A percentile compares a stretch with the other conserved stretches of the same genome.
Conservation (phyloP, 108 stramenopile species). For the Cylindrotheca fusiformis region DNA sequence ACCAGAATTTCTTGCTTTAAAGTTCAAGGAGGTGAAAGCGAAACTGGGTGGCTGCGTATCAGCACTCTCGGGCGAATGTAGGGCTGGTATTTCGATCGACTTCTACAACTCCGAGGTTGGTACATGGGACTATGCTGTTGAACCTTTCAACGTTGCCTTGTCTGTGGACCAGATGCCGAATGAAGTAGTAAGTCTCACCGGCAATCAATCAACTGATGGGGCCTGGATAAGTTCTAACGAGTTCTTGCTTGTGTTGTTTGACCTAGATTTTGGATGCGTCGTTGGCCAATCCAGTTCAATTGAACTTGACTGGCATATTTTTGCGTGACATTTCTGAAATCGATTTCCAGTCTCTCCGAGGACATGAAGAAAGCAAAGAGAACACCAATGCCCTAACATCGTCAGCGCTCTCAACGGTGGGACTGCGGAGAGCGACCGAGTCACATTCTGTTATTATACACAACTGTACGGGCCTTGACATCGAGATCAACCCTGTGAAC, state of each 20-base stretch:
- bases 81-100: slow-evolving; percentile 34
- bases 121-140: slow-evolving; percentile 69
- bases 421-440: slow-evolving; percentile 49
- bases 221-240: too few relatives aligned
- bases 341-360: slow-evolving; percentile 25
- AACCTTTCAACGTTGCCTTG: slow-evolving; percentile 38
- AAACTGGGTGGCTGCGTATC: slow-evolving; percentile 60
- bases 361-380: slow-evolving; percentile 3
- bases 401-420: slow-evolving; percentile 46
- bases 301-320: slow-evolving; percentile 59
- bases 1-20: slow-evolving; percentile 65
- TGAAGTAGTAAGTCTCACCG: slow-evolving; percentile 47
- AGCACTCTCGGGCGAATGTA: slow-evolving; percentile 59
- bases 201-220: not conserved
- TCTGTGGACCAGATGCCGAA: slow-evolving; percentile 71
- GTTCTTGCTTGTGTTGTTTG: not conserved
- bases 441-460: slow-evolving; percentile 26
- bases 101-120: slow-evolving; percentile 53
- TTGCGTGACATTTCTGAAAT: slow-evolving; percentile 57
- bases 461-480: slow-evolving; percentile 45
- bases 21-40: slow-evolving; percentile 44
- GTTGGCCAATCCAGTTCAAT: slow-evolving; percentile 25
- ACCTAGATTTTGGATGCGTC: slow-evolving; percentile 28
- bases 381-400: slow-evolving; percentile 26
- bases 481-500: slow-evolving; percentile 20